Base-by-base conservation (phyloP, 2,329 filamentous ascomycete species). In the Acephala macrosclerotiorum region DNA sequence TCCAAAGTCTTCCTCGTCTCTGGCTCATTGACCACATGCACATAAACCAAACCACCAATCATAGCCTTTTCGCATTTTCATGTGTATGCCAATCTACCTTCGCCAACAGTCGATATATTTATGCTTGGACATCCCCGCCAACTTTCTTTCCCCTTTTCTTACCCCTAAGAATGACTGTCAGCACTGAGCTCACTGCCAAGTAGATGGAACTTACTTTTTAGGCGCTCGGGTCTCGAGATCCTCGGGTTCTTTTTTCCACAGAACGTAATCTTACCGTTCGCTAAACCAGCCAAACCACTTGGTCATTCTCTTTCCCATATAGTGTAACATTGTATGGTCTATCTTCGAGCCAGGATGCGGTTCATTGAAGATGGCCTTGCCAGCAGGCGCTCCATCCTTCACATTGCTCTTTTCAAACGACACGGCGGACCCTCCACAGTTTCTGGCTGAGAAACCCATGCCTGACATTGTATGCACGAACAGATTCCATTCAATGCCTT, bases 201-300 rank as follows among this genome's bases (percentile, higher is more conserved):
- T 33, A 33, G 29, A 33, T 33, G 29, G 29, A 33, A 33, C 29
- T 9, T 33, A 33, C 29, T 33, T 33, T 9, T 33, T 33, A 33
- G 29, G 29, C 29, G 4, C 29, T 33, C 29, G 4, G 29, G 29
- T 33, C 29, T 33, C 29, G 29, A 33, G 12, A 14, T n/a, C 38
- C 18, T 42, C 38, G 14, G 4, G 5, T 42, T 20, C 16, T 7
- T 8, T n/a, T n/a, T 33, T 33, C 29, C 4, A 5, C 6, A 22
- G 20, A 12, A 60, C 42, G 20, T 51, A n/a, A n/a, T n/a, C n/a
- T n/a, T n/a, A 60, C 12, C 16, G n/a, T 47, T 51, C 58, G 2
- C 22, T 45, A 8, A 51, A 5, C 58, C 58, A 60, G 18, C 42
- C 58, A 60, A 60, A 60, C 42, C 58, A 20, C 42, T 38, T 60